phyloP scores from a whole-genome alignment of 192 early-diverging fungal genomes.

The Entomortierella chlamydospora region DNA sequence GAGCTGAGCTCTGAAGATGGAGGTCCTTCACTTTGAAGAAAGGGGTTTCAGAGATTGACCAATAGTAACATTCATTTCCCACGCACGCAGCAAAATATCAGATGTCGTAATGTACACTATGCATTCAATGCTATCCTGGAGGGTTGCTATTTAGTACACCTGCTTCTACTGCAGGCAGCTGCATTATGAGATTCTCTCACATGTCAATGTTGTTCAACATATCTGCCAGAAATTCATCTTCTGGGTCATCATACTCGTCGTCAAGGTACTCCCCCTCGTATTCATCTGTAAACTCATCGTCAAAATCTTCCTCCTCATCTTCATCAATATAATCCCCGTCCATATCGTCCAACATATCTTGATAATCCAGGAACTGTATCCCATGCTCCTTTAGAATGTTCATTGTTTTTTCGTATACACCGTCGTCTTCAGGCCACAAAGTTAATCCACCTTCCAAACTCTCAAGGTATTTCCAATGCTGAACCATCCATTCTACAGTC shows the following conservation, averaged over 20 bases:
- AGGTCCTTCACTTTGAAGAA: too few relatives aligned
- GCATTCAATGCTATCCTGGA: too few relatives aligned
- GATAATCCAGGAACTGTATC: not conserved
- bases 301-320: not conserved
- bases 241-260: not conserved
- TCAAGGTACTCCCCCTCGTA: not conserved
- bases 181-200: too few relatives aligned
- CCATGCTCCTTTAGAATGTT: not conserved
- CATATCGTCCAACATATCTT: not conserved
- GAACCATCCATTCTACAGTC: conserved; percentile 21
- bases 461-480: conserved; percentile 20
- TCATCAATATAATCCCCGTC: conserved; percentile 1
- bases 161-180: too few relatives aligned
- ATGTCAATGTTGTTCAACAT: not conserved
- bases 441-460: conserved; percentile 7
- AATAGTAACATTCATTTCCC: too few relatives aligned
- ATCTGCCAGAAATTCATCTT: not conserved
- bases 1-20: too few relatives aligned
- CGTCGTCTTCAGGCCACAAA: not conserved
- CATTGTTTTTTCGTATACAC: not conserved
- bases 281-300: not conserved
- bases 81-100: too few relatives aligned
- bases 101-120: too few relatives aligned
- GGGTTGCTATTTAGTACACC: too few relatives aligned
- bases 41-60: too few relatives aligned